A percentile compares a stretch with the other conserved stretches of the same genome.
phyloP scores from a whole-genome alignment of 2,329 filamentous ascomycete species.

The Botrytis cinerea region DNA sequence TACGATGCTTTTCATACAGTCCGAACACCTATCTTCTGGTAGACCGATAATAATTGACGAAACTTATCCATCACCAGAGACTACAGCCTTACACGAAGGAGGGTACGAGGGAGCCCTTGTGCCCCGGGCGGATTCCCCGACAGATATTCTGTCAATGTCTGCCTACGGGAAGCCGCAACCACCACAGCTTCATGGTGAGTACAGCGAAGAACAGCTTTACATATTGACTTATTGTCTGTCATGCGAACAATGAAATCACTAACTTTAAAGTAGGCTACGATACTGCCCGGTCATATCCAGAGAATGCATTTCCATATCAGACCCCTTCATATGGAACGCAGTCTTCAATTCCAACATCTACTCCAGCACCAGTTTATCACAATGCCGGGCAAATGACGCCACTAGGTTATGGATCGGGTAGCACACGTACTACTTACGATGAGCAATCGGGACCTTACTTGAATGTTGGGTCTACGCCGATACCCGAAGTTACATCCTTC shows the following conservation, averaged over 20 bases:
- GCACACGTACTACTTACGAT: conserved; percentile 57
- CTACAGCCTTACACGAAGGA: conserved; percentile 42
- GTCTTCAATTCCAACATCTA: conserved; percentile 49
- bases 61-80: conserved; percentile 42
- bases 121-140: conserved; percentile 40
- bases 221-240: conserved; percentile 14
- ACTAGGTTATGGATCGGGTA: conserved; percentile 47
- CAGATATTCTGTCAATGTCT: conserved; percentile 67
- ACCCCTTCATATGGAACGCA: conserved; percentile 52
- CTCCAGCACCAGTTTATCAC: conserved; percentile 35
- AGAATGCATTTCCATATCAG: conserved; percentile 50
- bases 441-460: conserved; percentile 68
- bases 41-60: conserved; percentile 43
- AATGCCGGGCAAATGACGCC: conserved; percentile 37
- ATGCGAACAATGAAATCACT: conserved; percentile 22
- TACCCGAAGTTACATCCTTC: conserved; percentile 67
- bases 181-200: conserved; percentile 81
- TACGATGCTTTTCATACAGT: conserved; percentile 31
- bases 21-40: conserved; percentile 36
- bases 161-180: conserved; percentile 76
- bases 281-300: conserved; percentile 38
- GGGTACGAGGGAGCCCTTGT: conserved; percentile 43
- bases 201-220: background rate
- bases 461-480: conserved; percentile 57
- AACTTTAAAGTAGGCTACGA: conserved; percentile 39